Evolutionary conservation across 106 monocot genomes (phyloP).

Genomic region (Amphibolis antarctica): DNA sequence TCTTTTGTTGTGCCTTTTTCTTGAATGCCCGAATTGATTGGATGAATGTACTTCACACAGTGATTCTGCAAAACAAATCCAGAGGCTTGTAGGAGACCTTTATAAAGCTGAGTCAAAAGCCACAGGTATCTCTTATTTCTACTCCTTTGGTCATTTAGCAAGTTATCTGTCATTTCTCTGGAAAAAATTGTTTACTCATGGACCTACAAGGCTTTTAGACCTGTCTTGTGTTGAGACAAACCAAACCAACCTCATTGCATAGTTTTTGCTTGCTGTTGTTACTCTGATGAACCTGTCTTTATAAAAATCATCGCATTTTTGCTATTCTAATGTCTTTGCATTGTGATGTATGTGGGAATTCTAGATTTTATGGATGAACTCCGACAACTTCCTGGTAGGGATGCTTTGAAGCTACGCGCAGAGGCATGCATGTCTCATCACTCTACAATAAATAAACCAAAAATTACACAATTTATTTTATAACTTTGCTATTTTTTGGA

Average conservation of each 20-base stretch:
- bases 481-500: neutral
- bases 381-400: constrained; percentile 37
- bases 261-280: neutral
- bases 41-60: neutral
- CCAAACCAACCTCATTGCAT: neutral
- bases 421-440: constrained; percentile 40
- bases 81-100: constrained; percentile 3
- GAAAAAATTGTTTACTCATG: too few species aligned
- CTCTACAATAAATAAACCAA: neutral
- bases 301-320: neutral
- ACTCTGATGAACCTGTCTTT: neutral
- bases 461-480: neutral
- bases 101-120: constrained; percentile 9
- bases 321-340: too few species aligned
- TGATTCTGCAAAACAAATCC: constrained; percentile 12
- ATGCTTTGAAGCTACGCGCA: constrained; percentile 42
- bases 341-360: neutral
- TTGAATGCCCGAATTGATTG: neutral
- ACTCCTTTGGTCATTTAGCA: neutral
- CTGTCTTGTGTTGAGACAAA: neutral
- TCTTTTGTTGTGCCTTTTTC: neutral
- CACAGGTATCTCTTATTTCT: neutral
- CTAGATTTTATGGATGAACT: constrained; percentile 51
- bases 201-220: neutral
- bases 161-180: too few species aligned